A percentile compares a stretch with the other conserved stretches of the same genome.
These are phyloP conservation scores for Pythium plurisporium DNA, from an alignment of 352 stramenopile species.

Conservation along the genomic window DNA sequence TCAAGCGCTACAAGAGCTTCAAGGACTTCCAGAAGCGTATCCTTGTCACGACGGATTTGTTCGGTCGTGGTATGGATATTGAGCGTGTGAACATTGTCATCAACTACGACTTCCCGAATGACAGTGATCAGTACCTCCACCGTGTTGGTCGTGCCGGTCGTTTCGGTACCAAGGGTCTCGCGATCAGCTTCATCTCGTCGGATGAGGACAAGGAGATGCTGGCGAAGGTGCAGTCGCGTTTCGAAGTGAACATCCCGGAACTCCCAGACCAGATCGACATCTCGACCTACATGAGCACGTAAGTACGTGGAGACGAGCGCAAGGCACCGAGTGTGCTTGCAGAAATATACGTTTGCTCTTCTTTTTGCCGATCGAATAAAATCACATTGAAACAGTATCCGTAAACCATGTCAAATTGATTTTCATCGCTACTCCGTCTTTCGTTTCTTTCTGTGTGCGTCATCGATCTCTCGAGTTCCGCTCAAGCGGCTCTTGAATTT, in stretches of 20 bases:
- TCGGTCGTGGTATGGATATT: conserved; percentile 99
- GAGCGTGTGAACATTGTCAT: conserved; percentile 99
- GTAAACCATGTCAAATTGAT: background rate
- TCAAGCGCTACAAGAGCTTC: conserved; percentile 99
- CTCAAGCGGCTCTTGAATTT: conserved; percentile 75
- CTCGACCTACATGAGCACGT: conserved; percentile 96
- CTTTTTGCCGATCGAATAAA: conserved; percentile 2
- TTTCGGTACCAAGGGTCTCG: conserved; percentile 99
- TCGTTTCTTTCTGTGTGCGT: conserved; percentile 46
- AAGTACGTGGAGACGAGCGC: conserved; percentile 21
- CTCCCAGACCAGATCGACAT: conserved; percentile 99
- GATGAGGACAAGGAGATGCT: conserved; percentile 98
- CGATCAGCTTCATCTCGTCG: conserved; percentile 99
- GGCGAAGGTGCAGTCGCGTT: conserved; percentile 97
- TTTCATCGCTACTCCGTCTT: conserved; percentile 17
- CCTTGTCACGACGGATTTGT: conserved; percentile 99
- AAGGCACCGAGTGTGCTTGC: background rate
- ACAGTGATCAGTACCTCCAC: conserved; percentile 99
- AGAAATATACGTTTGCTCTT: conserved; percentile 24
- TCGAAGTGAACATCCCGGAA: conserved; percentile 99
- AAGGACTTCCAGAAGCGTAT: conserved; percentile 99
- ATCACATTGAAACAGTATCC: background rate
- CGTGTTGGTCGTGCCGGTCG: conserved; percentile 97
- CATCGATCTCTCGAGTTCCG: conserved; percentile 62
- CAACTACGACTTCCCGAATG: conserved; percentile 99